These are phyloP conservation scores for sorghum (Sorghum bicolor) DNA, from an alignment of 176 grass and related monocot genomes.

Conservation along the genomic window Sorghum_bicolor_NCBIv3 NC_012873.2:63145001-63145500, in stretches of 20 bases:
- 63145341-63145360: conserved; percentile 11
- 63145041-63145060: too few relatives aligned
- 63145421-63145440: not conserved
- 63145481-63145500: conserved; percentile 13
- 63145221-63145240: not conserved
- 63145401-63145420: not conserved
- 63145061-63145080: too few relatives aligned
- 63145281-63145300: conserved; percentile 14
- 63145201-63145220: conserved; percentile 1
- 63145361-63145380: not conserved
- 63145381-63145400: not conserved
- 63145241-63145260: conserved; percentile 10
- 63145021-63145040: too few relatives aligned
- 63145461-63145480: not conserved
- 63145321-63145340: not conserved
- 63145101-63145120: too few relatives aligned
- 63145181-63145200: conserved; percentile 6
- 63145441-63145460: not conserved
- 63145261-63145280: not conserved
- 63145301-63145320: conserved; percentile 7
- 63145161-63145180: not conserved
- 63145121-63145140: too few relatives aligned
- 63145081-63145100: too few relatives aligned
- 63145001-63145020: not conserved
- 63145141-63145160: too few relatives aligned